Conservation (phyloP, 2,329 filamentous ascomycete genomes). For the Didymella pomorum region DNA sequence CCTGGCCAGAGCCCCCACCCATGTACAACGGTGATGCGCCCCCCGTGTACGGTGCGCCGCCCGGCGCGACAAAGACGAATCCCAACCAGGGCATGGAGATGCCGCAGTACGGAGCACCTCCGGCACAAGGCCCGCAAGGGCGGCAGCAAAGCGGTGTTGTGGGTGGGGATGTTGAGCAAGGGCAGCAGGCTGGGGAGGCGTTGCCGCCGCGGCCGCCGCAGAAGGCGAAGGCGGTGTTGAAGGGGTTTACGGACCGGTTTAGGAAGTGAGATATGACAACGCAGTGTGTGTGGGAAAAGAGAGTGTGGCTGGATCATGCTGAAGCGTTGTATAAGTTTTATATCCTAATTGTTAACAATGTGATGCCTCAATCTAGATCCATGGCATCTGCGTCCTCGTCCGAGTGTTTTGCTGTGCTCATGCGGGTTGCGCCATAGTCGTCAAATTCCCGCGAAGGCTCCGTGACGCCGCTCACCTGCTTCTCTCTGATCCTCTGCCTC, state of each 20-base stretch:
- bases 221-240: constrained; percentile 43
- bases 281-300: not conserved
- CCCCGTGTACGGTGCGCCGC: constrained; percentile 45
- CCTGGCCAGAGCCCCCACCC: constrained; percentile 46
- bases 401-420: not conserved
- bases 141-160: constrained; percentile 44
- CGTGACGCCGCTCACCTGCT: constrained; percentile 53
- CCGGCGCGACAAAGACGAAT: constrained; percentile 41
- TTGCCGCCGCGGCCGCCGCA: constrained; percentile 42
- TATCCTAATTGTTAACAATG: constrained; percentile 19
- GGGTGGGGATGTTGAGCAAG: constrained; percentile 29
- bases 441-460: not conserved
- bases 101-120: constrained; percentile 31
- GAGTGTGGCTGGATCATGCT: constrained; percentile 45
- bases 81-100: constrained; percentile 43
- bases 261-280: constrained; percentile 27
- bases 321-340: constrained; percentile 1
- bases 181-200: constrained; percentile 14
- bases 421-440: not conserved
- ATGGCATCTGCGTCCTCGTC: constrained; percentile 67
- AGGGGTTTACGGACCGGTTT: constrained; percentile 40
- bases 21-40: constrained; percentile 48
- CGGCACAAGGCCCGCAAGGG: constrained; percentile 21
- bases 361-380: not conserved
- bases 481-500: constrained; percentile 71